These are phyloP conservation scores for Balansia obtecta DNA, from an alignment of 2,329 filamentous ascomycete genomes.

Conservation along the genomic window DNA sequence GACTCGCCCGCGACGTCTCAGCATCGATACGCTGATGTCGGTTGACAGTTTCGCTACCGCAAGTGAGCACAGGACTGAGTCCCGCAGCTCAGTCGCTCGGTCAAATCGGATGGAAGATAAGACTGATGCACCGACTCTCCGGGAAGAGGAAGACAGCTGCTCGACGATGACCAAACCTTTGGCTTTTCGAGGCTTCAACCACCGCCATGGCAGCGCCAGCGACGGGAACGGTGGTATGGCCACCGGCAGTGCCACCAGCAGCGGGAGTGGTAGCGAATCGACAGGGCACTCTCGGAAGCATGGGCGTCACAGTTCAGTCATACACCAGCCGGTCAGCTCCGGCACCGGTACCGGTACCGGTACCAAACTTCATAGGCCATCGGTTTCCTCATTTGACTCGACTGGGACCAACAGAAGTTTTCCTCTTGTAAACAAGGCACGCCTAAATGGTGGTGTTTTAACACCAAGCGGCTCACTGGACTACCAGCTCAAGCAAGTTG, in stretches of 20 bases:
- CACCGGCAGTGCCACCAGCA: not conserved
- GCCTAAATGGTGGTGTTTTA: slow-evolving; percentile 31
- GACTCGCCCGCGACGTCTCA: slow-evolving; percentile 27
- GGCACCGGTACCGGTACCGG: slow-evolving; percentile 24
- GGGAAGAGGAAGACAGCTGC: slow-evolving; percentile 8
- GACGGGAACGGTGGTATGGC: slow-evolving; percentile 8
- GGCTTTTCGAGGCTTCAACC: slow-evolving; percentile 12
- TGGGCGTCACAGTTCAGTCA: slow-evolving; percentile 21
- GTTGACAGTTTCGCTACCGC: slow-evolving; percentile 46
- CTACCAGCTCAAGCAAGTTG: slow-evolving; percentile 32
- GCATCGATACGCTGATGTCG: slow-evolving; percentile 37
- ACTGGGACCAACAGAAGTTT: slow-evolving; percentile 49
- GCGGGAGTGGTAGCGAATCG: slow-evolving; percentile 15
- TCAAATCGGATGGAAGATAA: slow-evolving; percentile 10
- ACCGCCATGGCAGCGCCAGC: slow-evolving; percentile 5
- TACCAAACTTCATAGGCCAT: slow-evolving; percentile 37
- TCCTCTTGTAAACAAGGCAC: slow-evolving; percentile 43
- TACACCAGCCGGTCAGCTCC: slow-evolving; percentile 31
- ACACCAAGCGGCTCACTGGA: slow-evolving; percentile 39
- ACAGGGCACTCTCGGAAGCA: slow-evolving; percentile 7
- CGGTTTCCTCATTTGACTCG: slow-evolving; percentile 44
- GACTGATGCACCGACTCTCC: slow-evolving; percentile 11
- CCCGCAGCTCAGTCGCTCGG: slow-evolving; percentile 20
- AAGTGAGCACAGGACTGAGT: slow-evolving; percentile 31
- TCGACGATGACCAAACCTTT: slow-evolving; percentile 11